Conservation (phyloP, 768 basidiomycete species). For the Pisolithus marmoratus region DNA sequence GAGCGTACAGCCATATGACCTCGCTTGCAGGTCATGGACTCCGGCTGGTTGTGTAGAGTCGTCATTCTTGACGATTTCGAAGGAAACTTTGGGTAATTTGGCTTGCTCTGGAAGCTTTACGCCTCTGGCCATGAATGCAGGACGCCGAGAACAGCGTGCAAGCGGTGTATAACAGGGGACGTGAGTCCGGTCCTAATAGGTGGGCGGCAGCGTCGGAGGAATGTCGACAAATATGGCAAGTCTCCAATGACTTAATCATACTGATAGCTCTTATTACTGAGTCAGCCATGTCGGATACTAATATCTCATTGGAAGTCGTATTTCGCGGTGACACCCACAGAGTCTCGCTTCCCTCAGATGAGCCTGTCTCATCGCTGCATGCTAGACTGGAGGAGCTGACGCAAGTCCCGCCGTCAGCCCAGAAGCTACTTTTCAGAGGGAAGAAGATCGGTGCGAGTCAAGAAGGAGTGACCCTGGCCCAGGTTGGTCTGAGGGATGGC, state of each 20-base stretch:
- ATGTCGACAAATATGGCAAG: no score
- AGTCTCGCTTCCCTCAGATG: conserved; percentile 44
- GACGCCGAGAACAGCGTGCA: not conserved
- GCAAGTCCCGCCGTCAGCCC: conserved; percentile 54
- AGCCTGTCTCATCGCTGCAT: conserved; percentile 48
- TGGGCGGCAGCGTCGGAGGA: no score
- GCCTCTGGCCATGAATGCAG: conserved; percentile 34
- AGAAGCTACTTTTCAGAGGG: conserved; percentile 72
- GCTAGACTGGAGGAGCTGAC: conserved; percentile 56
- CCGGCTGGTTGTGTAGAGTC: conserved; percentile 55
- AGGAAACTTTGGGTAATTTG: conserved; percentile 61
- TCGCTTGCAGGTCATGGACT: conserved; percentile 55
- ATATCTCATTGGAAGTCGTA: conserved; percentile 26
- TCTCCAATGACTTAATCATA: no score
- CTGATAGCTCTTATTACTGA: no score
- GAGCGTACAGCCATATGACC: conserved; percentile 69
- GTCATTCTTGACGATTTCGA: conserved; percentile 60
- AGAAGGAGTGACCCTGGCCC: conserved; percentile 28
- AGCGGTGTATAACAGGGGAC: not conserved
- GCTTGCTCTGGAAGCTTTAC: conserved; percentile 30
- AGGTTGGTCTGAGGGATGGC: conserved; percentile 59
- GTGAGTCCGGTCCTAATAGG: no score
- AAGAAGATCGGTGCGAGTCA: conserved; percentile 36
- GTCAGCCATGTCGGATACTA: not conserved
- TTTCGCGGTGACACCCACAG: conserved; percentile 45